Evolutionary conservation across 2,329 filamentous ascomycete genomes (phyloP).

Genomic region (Calonectria crousiana): DNA sequence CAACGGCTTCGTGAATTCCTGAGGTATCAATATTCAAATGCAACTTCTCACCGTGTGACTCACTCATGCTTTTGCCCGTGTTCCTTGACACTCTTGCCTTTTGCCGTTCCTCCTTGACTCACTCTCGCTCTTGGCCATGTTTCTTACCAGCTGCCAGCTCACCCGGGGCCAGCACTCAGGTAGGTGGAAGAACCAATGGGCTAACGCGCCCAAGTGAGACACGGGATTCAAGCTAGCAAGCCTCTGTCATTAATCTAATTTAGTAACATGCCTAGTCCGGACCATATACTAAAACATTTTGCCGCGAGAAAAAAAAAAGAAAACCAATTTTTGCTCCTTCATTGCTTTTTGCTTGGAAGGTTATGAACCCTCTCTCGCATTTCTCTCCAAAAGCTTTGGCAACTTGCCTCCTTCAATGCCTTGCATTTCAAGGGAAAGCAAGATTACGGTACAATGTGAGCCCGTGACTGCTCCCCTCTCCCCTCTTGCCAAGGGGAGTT

Average conservation of each 20-base stretch:
- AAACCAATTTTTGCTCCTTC: not conserved
- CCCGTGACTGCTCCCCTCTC: not conserved
- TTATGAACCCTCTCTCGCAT: not conserved
- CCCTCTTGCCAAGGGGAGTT: not conserved
- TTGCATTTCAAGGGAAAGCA: not conserved
- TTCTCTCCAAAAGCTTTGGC: not conserved
- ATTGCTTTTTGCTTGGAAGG: not conserved
- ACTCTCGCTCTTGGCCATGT: not conserved
- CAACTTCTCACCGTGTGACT: not conserved
- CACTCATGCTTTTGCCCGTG: not conserved
- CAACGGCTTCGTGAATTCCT: not conserved
- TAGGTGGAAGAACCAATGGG: not conserved
- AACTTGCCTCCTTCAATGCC: not conserved
- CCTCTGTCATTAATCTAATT: not conserved
- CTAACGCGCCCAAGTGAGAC: not conserved
- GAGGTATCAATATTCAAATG: not conserved
- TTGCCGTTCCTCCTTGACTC: not conserved
- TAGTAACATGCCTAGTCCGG: not conserved
- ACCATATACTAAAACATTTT: not conserved
- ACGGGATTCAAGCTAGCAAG: not conserved
- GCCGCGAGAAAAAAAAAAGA: too few relatives aligned
- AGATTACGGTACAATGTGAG: not conserved
- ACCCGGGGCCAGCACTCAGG: not conserved
- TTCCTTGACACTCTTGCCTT: not conserved
- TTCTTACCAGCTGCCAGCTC: not conserved